A percentile compares a stretch with the other conserved stretches of the same genome.
These are phyloP conservation scores for Lentinula sp. DNA, from an alignment of 768 basidiomycete species.

Conservation along the genomic window DNA sequence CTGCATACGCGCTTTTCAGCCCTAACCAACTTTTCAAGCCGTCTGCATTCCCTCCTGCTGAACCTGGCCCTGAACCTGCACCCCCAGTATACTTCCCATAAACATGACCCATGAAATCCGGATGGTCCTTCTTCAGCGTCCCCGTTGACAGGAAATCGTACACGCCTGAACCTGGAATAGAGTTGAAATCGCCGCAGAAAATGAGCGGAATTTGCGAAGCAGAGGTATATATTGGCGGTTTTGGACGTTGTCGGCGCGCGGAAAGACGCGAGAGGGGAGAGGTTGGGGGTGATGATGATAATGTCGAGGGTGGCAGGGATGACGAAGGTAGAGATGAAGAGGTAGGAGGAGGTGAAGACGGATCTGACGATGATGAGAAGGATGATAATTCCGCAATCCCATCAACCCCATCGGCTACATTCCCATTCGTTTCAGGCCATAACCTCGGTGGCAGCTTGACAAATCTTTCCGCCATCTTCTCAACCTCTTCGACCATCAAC, in stretches of 20 bases:
- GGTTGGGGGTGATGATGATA: slow-evolving; percentile 35
- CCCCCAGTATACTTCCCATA: slow-evolving; percentile 80
- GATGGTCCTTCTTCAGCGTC: slow-evolving; percentile 61
- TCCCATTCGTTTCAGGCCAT: slow-evolving; percentile 9
- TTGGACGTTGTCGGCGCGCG: neutral
- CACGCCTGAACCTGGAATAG: slow-evolving; percentile 77
- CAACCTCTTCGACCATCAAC: slow-evolving; percentile 85
- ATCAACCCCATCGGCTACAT: slow-evolving; percentile 4
- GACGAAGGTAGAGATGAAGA: neutral
- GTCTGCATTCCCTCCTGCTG: slow-evolving; percentile 35
- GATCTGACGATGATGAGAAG: slow-evolving; percentile 6
- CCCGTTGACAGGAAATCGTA: slow-evolving; percentile 87
- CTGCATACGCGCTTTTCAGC: slow-evolving; percentile 81
- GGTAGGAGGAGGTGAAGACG: neutral
- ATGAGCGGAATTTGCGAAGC: slow-evolving; percentile 87
- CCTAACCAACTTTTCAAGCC: slow-evolving; percentile 77
- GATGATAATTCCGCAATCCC: slow-evolving; percentile 7
- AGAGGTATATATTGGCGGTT: slow-evolving; percentile 63
- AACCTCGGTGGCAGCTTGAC: slow-evolving; percentile 68
- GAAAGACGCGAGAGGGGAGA: neutral
- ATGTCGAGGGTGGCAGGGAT: slow-evolving; percentile 4
- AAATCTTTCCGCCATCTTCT: slow-evolving; percentile 83
- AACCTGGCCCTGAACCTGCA: neutral
- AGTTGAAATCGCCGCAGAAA: slow-evolving; percentile 96
- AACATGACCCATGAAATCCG: slow-evolving; percentile 86